Evolutionary conservation across 371 early-diverging fungal genomes (phyloP).

Genomic region (Polyrhizophydium stewartii): DNA sequence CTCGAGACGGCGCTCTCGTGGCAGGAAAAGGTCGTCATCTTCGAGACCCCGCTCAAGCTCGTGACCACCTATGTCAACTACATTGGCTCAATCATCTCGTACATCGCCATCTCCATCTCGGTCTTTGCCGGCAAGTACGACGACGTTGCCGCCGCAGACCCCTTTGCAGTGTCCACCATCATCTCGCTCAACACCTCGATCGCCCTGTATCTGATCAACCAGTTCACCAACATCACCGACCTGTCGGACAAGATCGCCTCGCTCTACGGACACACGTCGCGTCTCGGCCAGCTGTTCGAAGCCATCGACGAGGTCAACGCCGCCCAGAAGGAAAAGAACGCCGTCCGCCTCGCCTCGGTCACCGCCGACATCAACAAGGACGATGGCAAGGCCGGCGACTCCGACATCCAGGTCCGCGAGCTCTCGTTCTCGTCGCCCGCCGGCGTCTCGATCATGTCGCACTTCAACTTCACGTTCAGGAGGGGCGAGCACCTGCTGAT

Average conservation of each 20-base stretch:
- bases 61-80: constrained; percentile 69
- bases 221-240: constrained; percentile 22
- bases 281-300: constrained; percentile 79
- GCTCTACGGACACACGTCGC: constrained; percentile 80
- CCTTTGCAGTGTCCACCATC: constrained; percentile 50
- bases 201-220: constrained; percentile 30
- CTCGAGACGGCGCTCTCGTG: constrained; percentile 49
- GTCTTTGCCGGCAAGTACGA: constrained; percentile 76
- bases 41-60: constrained; percentile 61
- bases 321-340: background rate
- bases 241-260: constrained; percentile 53
- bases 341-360: background rate
- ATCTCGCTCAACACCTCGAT: constrained; percentile 45
- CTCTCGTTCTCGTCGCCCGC: constrained; percentile 5
- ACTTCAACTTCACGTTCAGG: constrained; percentile 13
- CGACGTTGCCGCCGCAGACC: constrained; percentile 51
- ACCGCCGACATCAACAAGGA: background rate
- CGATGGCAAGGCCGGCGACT: background rate
- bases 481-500: constrained; percentile 28
- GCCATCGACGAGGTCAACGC: constrained; percentile 37
- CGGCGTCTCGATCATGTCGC: background rate
- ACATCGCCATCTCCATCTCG: constrained; percentile 77
- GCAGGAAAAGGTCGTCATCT: constrained; percentile 57
- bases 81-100: constrained; percentile 76
- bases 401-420: constrained; percentile 6